Evolutionary conservation across 345 rosid species (phyloP).

Genomic region (Isatis tinctoria): DNA sequence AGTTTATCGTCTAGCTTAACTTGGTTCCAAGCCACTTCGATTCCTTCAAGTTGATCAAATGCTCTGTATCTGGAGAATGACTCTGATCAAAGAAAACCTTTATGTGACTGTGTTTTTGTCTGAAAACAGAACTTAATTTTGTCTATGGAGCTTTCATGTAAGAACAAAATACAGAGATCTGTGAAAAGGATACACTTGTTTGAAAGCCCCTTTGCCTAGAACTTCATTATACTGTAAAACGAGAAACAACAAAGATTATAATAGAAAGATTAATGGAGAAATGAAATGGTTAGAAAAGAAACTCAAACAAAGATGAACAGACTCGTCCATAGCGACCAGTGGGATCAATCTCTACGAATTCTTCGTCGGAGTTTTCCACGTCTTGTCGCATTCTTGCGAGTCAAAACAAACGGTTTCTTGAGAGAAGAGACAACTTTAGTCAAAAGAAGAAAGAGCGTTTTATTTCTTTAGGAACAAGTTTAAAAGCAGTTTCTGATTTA

Average conservation of each 20-base stretch:
- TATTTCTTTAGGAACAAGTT: background rate
- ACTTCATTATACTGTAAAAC: slow-evolving; percentile 75
- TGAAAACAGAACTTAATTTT: background rate
- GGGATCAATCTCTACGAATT: slow-evolving; percentile 81
- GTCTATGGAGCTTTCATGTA: background rate
- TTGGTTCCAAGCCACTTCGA: slow-evolving; percentile 99
- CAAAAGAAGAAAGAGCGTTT: background rate
- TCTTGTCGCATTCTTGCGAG: slow-evolving; percentile 38
- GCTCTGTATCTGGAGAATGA: slow-evolving; percentile 67
- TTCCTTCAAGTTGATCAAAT: slow-evolving; percentile 88
- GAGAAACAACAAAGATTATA: background rate
- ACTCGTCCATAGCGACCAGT: slow-evolving; percentile 91
- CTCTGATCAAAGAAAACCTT: slow-evolving; percentile 43
- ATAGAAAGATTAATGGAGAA: background rate
- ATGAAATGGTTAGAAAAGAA: background rate
- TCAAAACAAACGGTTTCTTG: slow-evolving; percentile 8
- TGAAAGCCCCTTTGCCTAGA: slow-evolving; percentile 96
- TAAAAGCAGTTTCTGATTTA: background rate
- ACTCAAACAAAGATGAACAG: slow-evolving; percentile 21
- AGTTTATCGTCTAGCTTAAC: slow-evolving; percentile 61
- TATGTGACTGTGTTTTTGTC: background rate
- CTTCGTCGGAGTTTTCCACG: slow-evolving; percentile 56
- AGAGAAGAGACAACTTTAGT: background rate
- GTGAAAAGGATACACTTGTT: slow-evolving; percentile 91
- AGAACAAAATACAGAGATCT: background rate